Evolutionary conservation across 179 eudicot species (phyloP), one percentile per base, ranked within the genome.

Genomic region (Silene noctiflora): DNA sequence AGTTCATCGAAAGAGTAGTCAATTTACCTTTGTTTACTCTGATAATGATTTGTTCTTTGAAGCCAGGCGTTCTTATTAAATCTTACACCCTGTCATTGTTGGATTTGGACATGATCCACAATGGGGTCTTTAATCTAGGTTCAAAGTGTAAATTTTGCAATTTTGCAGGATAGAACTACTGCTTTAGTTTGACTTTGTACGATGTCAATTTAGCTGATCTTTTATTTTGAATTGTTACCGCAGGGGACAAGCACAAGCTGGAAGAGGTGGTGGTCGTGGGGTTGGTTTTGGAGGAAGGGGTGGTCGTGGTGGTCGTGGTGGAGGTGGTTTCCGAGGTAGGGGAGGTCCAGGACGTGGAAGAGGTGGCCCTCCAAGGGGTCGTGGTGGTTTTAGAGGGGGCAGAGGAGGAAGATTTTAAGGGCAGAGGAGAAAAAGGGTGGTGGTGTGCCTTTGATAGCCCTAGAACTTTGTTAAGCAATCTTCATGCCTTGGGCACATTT

Each of bases 201-300:
- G 8, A 39, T 39, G 1, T 39, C 46, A 7, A 39, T 39, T 39
- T 39, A 59, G 58, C 77, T 79, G 72, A 27, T 56, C 7, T n/a
- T 44, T n/a, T 60, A 16, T 11, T 20, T 59, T 74, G 3, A 22
- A 27, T 6, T 63, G 27, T 33, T 22, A 33, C 74, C 29, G 63
- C 85, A 91, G 96, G 88, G 96, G 96, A 55, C 82, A 73, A 20
- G 65, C 74, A 12, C 80, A 76, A 73, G 83, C 76, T 65, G 79
- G 77, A 67, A 76, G 90, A 79, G 88, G 96, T 31, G 88, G 90
- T 63, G 84, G 91, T 9, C 77, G 90, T 60, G 89, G 96, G 12
- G 88, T 88, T 25, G 82, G 89, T 46, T 74, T 53, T 72, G 46
- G 86, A 68, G 77, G 87, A 55, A 72, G 87, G 59, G 84, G 90